Conservation (phyloP, 306 rosid species). For the Vicia villosa region DNA sequence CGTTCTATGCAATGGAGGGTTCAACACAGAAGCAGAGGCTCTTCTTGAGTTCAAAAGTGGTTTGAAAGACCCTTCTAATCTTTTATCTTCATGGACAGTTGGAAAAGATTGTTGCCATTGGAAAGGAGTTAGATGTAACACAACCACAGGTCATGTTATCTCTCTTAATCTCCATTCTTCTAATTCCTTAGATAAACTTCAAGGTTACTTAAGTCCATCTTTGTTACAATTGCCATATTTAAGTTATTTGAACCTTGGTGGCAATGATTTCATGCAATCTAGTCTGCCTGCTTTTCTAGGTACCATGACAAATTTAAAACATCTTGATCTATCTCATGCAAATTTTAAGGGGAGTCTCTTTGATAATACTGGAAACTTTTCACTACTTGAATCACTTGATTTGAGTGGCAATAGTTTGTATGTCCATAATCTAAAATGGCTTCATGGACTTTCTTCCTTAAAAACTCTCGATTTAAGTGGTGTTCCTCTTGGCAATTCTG, state of each 20-base stretch:
- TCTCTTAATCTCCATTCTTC: constrained; percentile 25
- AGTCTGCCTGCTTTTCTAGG: constrained; percentile 28
- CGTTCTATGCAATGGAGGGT: background rate
- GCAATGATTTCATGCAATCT: constrained; percentile 23
- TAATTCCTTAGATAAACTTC: background rate
- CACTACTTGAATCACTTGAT: constrained; percentile 29
- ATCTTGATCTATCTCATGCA: constrained; percentile 39
- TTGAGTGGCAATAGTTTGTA: background rate
- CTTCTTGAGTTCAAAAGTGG: constrained; percentile 32
- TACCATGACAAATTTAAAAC: background rate
- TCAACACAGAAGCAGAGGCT: constrained; percentile 13
- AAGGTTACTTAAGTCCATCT: constrained; percentile 10
- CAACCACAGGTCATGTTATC: constrained; percentile 38
- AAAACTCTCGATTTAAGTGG: constrained; percentile 25
- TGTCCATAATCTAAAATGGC: constrained; percentile 23
- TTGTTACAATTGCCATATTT: constrained; percentile 26
- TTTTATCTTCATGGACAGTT: constrained; percentile 19
- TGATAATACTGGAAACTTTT: constrained; percentile 30
- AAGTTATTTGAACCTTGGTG: constrained; percentile 30
- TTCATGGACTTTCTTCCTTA: constrained; percentile 26
- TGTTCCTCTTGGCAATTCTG: background rate
- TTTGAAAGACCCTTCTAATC: constrained; percentile 18
- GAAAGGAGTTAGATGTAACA: constrained; percentile 38
- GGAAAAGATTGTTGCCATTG: constrained; percentile 34
- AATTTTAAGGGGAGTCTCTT: constrained; percentile 7